Base-by-base conservation (phyloP, 2,329 filamentous ascomycete genomes). In the Achaetomium macrosporum region DNA sequence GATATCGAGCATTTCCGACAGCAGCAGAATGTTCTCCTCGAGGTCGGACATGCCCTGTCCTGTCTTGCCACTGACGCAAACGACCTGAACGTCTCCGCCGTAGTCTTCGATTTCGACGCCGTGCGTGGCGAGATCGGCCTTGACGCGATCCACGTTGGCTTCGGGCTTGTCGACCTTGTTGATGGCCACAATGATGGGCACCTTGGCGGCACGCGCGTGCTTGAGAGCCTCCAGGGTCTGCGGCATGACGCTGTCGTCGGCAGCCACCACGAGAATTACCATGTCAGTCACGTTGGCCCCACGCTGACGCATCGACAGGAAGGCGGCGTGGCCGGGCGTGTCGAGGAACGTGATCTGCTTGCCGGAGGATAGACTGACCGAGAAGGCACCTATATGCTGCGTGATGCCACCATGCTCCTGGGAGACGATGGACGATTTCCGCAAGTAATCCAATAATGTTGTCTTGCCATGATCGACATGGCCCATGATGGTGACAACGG, bases 401-500 rank as follows among this genome's bases (percentile, higher is more conserved):
- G 93, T 99, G 66, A 99, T 99, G 35, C 93, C 93, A 57, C 93
- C 93, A 66, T 96, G 91, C 68, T 99, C 93, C 50, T 87, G 83
- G 6, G 90, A 90, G 40, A 86, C 95, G 41, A 99, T 83, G 7
- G 90, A 96, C 1, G 91, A 93, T 63, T 96, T 95, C 36, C 93
- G 87, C 42, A 99, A 76, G 72, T 85, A 97, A 67, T 99, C 93
- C 10, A 99, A 76, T 40, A 99, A 84, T 0, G 95, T 99, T 0
- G 93, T 99, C 74, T 99, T 99, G 50, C 93, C 93, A 68, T 99
- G 93, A 67, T 99, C 95, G 62, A 99, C 93, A 60, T 99, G 93
- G 2, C 93, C 93, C 95, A 99, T 99, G 65, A 99, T 99, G 0
- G 95, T 97, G 37, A 99, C 91, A 35, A 99, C 90, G 0, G 93